phyloP scores from a whole-genome alignment of 2,329 filamentous ascomycete genomes.

The Tolypocladium ophioglossoides region DNA sequence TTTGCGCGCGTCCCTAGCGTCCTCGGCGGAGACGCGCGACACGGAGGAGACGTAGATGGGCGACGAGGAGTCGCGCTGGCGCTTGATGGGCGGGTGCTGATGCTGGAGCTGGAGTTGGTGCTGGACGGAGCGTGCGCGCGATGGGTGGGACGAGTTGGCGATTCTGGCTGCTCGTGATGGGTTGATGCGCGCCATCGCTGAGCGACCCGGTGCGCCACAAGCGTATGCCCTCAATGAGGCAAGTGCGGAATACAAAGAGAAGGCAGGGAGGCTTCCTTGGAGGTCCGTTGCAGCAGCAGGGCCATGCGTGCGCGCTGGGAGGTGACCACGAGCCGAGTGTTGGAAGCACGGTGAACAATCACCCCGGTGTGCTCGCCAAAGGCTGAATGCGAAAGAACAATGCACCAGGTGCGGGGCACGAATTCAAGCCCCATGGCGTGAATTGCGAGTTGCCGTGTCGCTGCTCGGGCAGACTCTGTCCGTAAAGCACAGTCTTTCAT shows the following conservation, averaged over 20 bases:
- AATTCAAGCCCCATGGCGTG: no score
- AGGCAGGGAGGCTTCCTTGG: neutral
- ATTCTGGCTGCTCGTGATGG: neutral
- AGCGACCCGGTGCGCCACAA: no score
- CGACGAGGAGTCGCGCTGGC: constrained; percentile 5
- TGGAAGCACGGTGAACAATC: neutral
- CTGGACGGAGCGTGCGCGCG: neutral
- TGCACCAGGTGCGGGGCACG: neutral
- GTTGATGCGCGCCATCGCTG: neutral
- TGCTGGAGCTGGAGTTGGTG: no score
- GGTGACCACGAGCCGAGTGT: neutral
- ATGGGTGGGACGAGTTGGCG: neutral
- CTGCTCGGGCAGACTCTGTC: neutral
- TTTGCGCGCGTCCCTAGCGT: constrained; percentile 1
- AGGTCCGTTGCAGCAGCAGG: neutral
- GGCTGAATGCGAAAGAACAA: neutral
- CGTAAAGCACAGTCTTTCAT: neutral
- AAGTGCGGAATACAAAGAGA: no score
- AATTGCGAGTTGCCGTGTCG: neutral
- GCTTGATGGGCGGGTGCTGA: constrained; percentile 1
- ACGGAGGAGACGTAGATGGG: constrained; percentile 7
- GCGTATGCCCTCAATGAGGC: no score
- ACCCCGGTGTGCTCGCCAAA: neutral
- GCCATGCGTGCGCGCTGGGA: no score
- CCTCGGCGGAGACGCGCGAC: neutral